Percentiles rank a stretch among this genome's conserved stretches.
Conservation (phyloP, 805 yeast species). For the Candida glaebosa region DNA sequence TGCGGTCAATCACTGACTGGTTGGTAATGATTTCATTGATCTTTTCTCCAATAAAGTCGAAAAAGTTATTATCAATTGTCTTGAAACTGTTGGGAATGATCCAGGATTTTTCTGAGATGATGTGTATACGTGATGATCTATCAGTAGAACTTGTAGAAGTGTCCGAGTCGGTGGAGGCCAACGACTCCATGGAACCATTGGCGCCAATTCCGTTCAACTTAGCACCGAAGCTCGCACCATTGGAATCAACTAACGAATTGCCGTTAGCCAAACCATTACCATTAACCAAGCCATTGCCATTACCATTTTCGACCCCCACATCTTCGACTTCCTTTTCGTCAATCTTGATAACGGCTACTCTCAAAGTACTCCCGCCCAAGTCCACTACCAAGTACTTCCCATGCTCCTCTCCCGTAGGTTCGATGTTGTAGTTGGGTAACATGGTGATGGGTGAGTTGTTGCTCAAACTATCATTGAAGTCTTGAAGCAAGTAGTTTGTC, state of each 20-base stretch:
- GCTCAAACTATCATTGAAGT: constrained; percentile 27
- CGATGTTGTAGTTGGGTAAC: constrained; percentile 38
- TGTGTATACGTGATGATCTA: constrained; percentile 21
- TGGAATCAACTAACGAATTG: no score
- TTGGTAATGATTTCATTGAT: constrained; percentile 23
- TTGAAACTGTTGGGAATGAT: constrained; percentile 35
- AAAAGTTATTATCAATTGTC: constrained; percentile 38
- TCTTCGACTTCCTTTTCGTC: constrained; percentile 8
- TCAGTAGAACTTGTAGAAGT: constrained; percentile 3
- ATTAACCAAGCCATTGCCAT: no score
- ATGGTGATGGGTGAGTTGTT: constrained; percentile 28
- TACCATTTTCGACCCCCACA: no score
- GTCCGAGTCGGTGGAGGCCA: neutral
- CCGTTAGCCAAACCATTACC: no score
- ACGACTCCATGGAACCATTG: neutral
- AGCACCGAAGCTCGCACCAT: no score
- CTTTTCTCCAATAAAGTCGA: constrained; percentile 38
- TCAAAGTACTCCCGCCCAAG: constrained; percentile 54
- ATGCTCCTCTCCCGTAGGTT: constrained; percentile 33
- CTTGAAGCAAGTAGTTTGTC: constrained; percentile 17
- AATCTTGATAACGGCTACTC: constrained; percentile 39
- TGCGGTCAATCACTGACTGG: constrained; percentile 15
- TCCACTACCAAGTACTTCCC: constrained; percentile 48
- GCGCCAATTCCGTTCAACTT: neutral
- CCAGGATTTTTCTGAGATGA: constrained; percentile 36